Base-by-base conservation (phyloP, 352 stramenopile species). In the Pythium brachiatum region DNA sequence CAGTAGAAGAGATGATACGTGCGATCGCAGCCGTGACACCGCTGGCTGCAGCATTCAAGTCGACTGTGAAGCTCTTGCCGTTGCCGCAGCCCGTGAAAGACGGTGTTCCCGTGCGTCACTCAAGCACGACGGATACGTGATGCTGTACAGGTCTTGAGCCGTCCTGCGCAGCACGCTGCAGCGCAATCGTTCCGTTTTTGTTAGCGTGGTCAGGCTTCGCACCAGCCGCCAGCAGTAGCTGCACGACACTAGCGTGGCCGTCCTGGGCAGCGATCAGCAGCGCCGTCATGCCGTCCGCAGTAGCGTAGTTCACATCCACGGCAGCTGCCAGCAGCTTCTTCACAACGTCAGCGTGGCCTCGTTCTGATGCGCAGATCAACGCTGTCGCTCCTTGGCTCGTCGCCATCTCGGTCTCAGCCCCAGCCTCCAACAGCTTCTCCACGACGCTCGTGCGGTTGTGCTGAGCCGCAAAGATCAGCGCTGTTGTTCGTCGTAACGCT, bases 31-130 rank as follows among this genome's bases (percentile, higher is more conserved):
- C 78, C 2, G 80, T 90, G 18, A 77, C 69, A 3, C 65, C 63
- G 11, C 72, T 83, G 8, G 83, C 75, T 7, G 83, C 83, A 12
- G 83, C 80, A 20, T 89, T 73, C 47, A 92, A 64, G 50, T 92
- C 80, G n/a, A 90, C 50, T 0, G 70, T 66, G 59, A 90, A 92
- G 67, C 90, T 81, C 32, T 76, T 75, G 44, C 83, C 79, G 57
- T 92, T 86, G 60, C 79, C 83, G 46, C 75, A 86, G 26, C 79
- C 83, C 61, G 73, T 61, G 87, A 92, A 8, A 92, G 73, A 21
- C 79, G 76, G 46, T 88, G 69, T 53, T 92, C 83, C 69, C 87
- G 79, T 2, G 75, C 58, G 54, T 92, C 83, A 13, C 74, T 67
- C 34, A 81, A 61, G 50, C 76, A 89, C 47, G 83, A 89, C 43